Conservation (phyloP, 2,329 filamentous ascomycete genomes). For the Stachybotrys echinatus region DNA sequence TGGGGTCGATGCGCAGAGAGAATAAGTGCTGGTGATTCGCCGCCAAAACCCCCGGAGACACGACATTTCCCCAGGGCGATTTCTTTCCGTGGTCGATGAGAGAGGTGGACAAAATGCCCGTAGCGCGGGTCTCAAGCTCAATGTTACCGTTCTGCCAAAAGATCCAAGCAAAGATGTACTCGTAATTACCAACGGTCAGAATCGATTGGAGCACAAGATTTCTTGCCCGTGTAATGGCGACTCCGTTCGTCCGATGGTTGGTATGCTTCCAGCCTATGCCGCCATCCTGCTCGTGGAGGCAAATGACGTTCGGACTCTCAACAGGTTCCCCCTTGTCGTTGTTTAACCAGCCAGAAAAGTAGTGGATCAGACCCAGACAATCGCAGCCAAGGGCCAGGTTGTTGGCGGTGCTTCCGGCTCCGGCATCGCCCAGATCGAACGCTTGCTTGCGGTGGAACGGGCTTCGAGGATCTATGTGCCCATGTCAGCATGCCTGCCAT, state of each 20-base stretch:
- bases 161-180: constrained; percentile 18
- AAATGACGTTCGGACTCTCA: constrained; percentile 27
- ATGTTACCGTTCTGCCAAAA: constrained; percentile 53
- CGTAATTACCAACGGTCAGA: constrained; percentile 58
- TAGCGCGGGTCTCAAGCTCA: constrained; percentile 48
- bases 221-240: constrained; percentile 39
- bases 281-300: constrained; percentile 30
- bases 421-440: constrained; percentile 65
- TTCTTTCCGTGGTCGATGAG: constrained; percentile 47
- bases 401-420: too few species aligned
- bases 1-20: constrained; percentile 58
- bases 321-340: constrained; percentile 21
- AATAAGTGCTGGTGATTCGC: constrained; percentile 68
- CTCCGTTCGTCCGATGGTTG: constrained; percentile 51
- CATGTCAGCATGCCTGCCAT: too few species aligned
- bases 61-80: constrained; percentile 53
- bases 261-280: constrained; percentile 60
- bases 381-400: constrained; percentile 63
- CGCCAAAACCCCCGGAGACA: constrained; percentile 55
- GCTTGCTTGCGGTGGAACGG: constrained; percentile 60
- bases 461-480: constrained; percentile 34
- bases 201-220: constrained; percentile 57
- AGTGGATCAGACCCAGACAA: constrained; percentile 43
- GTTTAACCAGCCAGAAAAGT: constrained; percentile 27
- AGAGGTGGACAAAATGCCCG: constrained; percentile 36